These are phyloP conservation scores for Saccharomycopsis schoenii DNA, from an alignment of 805 yeast genomes.

Conservation along the genomic window DNA sequence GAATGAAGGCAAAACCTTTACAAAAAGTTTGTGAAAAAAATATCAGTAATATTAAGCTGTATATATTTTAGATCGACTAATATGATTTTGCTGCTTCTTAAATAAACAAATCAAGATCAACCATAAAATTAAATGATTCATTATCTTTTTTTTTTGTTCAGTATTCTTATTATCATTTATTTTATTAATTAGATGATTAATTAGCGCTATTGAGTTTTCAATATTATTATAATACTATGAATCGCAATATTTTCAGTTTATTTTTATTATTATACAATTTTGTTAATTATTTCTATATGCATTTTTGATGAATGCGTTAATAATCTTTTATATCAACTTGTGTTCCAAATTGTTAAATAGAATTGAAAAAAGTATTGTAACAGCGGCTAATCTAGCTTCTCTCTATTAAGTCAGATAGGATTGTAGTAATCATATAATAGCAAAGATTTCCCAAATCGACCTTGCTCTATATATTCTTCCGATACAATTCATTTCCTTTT, in stretches of 20 bases:
- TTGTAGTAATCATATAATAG: slow-evolving; percentile 21
- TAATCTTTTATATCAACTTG: background rate
- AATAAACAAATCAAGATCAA: too few species aligned
- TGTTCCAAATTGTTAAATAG: background rate
- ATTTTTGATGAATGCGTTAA: background rate
- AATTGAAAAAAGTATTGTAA: background rate
- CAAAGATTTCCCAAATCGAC: slow-evolving; percentile 47
- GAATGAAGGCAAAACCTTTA: background rate
- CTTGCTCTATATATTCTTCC: slow-evolving; percentile 48
- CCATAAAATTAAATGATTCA: too few species aligned
- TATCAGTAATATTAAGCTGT: background rate
- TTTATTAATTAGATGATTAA: background rate
- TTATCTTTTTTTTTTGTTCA: too few species aligned
- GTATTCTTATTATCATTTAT: too few species aligned
- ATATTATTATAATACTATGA: background rate
- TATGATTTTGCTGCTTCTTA: too few species aligned
- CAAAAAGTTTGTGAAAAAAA: too few species aligned
- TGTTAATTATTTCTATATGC: background rate
- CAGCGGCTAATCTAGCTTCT: background rate
- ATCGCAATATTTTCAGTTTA: background rate
- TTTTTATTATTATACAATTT: background rate
- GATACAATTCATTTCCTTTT: slow-evolving; percentile 43
- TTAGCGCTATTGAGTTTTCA: background rate
- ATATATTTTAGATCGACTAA: too few species aligned
- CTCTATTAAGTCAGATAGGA: background rate